Evolutionary conservation across 2,329 filamentous ascomycete species (phyloP).

Genomic region (Colletotrichum paranaense): DNA sequence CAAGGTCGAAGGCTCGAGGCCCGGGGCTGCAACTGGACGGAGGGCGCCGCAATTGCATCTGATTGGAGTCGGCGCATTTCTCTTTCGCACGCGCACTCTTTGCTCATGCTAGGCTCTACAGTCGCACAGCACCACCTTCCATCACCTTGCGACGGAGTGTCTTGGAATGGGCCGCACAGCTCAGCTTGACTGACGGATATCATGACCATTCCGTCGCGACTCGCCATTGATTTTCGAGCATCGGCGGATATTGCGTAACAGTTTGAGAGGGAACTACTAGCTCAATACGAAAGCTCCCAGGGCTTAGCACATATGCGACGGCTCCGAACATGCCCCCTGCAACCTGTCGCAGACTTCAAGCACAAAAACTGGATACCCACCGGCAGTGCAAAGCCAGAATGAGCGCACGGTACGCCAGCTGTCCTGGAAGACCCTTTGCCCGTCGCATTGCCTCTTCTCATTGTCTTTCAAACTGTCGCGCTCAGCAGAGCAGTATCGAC

Average conservation of each 20-base stretch:
- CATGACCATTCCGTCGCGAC: background rate
- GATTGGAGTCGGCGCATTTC: conserved; percentile 31
- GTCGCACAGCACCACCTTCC: conserved; percentile 11
- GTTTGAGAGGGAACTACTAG: background rate
- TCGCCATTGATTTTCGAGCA: background rate
- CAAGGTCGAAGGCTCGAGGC: background rate
- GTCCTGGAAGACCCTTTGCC: conserved; percentile 31
- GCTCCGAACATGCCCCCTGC: conserved; percentile 21
- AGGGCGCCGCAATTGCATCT: conserved; percentile 16
- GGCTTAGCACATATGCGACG: conserved; percentile 29
- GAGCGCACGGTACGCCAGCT: conserved; percentile 19
- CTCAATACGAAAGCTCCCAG: conserved; percentile 19
- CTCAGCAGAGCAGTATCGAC: conserved; percentile 2
- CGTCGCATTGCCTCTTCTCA: conserved; percentile 18
- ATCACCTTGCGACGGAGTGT: conserved; percentile 8
- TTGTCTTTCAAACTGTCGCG: conserved; percentile 20
- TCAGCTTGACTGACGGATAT: conserved; percentile 12
- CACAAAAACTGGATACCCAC: conserved; percentile 25
- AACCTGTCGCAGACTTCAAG: conserved; percentile 31
- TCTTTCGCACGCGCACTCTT: background rate
- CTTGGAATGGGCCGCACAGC: conserved; percentile 12
- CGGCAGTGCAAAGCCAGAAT: conserved; percentile 32
- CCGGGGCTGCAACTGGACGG: conserved; percentile 2
- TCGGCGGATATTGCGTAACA: background rate
- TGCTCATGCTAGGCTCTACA: background rate